Conservation (phyloP, 2,329 filamentous ascomycete species). For the Botrytis elliptica region DNA sequence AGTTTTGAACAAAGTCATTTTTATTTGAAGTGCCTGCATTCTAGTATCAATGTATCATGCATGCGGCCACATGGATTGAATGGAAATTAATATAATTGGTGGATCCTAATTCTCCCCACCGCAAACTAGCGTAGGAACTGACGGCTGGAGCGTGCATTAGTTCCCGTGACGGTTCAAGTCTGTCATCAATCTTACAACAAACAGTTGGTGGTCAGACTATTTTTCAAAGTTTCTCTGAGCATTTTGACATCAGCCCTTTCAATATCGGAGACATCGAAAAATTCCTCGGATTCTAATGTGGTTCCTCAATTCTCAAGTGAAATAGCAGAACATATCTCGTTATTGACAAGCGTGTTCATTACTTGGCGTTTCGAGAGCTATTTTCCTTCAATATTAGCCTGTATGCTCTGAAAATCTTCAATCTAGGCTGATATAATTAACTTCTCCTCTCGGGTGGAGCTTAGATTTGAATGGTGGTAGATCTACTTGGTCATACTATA, state of each 20-base stretch:
- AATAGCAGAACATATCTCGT: neutral
- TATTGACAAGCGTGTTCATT: neutral
- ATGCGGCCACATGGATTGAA: neutral
- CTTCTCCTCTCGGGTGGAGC: neutral
- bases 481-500: neutral
- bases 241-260: neutral
- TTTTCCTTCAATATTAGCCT: neutral
- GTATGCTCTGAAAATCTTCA: neutral
- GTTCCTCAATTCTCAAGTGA: neutral
- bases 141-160: neutral
- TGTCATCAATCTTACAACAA: neutral
- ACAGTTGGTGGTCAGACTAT: neutral
- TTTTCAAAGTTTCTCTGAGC: neutral
- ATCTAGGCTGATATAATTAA: neutral
- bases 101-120: slow-evolving; percentile 6
- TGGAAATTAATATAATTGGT: neutral
- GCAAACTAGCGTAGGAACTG: neutral
- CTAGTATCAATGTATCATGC: neutral
- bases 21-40: neutral
- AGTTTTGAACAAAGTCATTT: neutral
- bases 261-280: neutral
- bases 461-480: neutral
- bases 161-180: neutral
- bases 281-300: neutral
- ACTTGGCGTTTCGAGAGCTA: neutral